Percentiles rank a stretch among this genome's conserved stretches.
Evolutionary conservation across 2,329 filamentous ascomycete genomes (phyloP).

Genomic region (Aspergillus intermedius): DNA sequence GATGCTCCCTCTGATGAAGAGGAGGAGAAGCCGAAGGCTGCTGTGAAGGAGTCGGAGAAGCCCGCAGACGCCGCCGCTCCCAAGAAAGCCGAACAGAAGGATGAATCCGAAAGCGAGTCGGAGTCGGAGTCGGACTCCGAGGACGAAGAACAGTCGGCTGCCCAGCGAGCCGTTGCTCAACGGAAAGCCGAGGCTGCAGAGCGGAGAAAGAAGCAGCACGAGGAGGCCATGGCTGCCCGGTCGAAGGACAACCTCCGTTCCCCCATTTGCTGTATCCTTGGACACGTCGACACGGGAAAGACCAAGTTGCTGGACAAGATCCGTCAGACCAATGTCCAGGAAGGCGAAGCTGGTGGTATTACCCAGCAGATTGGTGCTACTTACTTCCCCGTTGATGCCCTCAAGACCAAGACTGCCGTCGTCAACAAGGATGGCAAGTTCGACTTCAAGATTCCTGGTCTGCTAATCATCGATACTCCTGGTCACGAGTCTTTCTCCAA

Average conservation of each 20-base stretch:
- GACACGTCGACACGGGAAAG: constrained; percentile 99
- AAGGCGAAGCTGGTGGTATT: constrained; percentile 98
- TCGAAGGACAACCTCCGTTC: constrained; percentile 94
- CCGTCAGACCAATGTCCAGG: constrained; percentile 95
- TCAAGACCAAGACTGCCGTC: constrained; percentile 85
- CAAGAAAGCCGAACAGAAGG: constrained; percentile 12
- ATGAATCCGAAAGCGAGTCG: constrained; percentile 21
- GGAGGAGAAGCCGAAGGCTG: constrained; percentile 60
- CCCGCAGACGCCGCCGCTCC: constrained; percentile 4
- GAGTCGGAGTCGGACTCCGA: constrained; percentile 41
- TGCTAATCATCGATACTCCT: constrained; percentile 94
- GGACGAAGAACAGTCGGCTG: constrained; percentile 68
- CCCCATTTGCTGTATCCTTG: constrained; percentile 98
- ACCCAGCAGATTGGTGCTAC: constrained; percentile 99
- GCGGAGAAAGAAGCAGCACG: constrained; percentile 79
- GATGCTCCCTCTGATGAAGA: constrained; percentile 60
- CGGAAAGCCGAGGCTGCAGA: constrained; percentile 85
- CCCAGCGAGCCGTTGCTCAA: constrained; percentile 63
- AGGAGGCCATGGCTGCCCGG: constrained; percentile 82
- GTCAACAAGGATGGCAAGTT: constrained; percentile 87
- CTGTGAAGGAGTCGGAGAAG: constrained; percentile 21
- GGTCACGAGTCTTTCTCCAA: constrained; percentile 99
- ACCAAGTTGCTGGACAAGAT: constrained; percentile 99
- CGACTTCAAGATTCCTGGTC: constrained; percentile 94
- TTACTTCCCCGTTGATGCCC: constrained; percentile 93